phyloP scores from a whole-genome alignment of 805 yeast genomes.

The Candida xyloterini region DNA sequence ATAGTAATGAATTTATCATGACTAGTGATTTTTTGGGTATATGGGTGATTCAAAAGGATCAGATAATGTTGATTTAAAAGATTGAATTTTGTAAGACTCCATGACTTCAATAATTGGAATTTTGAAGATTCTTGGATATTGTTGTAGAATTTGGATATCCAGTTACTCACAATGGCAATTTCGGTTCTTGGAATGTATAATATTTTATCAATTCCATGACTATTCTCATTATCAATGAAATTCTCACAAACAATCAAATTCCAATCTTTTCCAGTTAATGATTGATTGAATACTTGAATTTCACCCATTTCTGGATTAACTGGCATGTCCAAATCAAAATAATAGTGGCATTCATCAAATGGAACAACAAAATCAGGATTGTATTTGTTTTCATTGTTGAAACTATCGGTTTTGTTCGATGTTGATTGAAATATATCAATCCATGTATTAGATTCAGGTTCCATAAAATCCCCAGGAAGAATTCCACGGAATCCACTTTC shows the following conservation, averaged over 20 bases:
- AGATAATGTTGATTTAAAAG: neutral
- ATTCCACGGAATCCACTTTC: slow-evolving; percentile 81
- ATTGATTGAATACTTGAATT: slow-evolving; percentile 24
- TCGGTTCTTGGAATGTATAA: slow-evolving; percentile 34
- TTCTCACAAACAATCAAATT: slow-evolving; percentile 43
- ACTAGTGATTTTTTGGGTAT: slow-evolving; percentile 1
- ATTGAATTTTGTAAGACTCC: neutral
- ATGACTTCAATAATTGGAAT: neutral
- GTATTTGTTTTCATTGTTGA: slow-evolving; percentile 73
- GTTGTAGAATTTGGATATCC: neutral
- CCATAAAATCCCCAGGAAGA: slow-evolving; percentile 82
- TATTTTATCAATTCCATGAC: slow-evolving; percentile 52
- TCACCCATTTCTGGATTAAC: slow-evolving; percentile 47
- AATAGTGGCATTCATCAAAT: slow-evolving; percentile 59
- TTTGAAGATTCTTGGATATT: neutral
- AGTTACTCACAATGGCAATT: neutral
- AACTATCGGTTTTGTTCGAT: slow-evolving; percentile 52
- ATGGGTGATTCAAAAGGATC: neutral
- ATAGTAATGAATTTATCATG: slow-evolving; percentile 2
- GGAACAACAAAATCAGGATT: slow-evolving; percentile 54
- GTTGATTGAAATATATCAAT: slow-evolving; percentile 35
- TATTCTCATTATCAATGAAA: slow-evolving; percentile 52
- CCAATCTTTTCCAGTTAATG: slow-evolving; percentile 40
- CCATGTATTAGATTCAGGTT: slow-evolving; percentile 19
- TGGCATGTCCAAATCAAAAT: slow-evolving; percentile 59